Evolutionary conservation across 108 stramenopile genomes (phyloP).

Genomic region (Nitzschia sp.): DNA sequence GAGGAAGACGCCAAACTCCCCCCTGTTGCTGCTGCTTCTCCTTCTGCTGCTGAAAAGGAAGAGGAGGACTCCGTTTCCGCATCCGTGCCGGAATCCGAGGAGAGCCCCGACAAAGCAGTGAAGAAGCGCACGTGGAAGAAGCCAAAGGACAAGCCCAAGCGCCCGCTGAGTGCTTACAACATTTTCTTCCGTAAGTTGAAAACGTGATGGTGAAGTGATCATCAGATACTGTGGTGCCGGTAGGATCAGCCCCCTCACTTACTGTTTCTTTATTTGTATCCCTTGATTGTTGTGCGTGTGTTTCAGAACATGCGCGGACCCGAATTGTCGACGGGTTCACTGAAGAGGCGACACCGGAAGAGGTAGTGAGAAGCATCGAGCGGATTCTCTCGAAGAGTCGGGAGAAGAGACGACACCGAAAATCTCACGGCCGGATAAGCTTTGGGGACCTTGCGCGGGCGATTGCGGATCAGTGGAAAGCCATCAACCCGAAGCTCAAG

Average conservation of each 20-base stretch:
- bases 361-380: slow-evolving; percentile 34
- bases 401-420: slow-evolving; percentile 35
- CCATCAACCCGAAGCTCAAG: slow-evolving; percentile 15
- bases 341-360: slow-evolving; percentile 23
- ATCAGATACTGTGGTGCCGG: not conserved
- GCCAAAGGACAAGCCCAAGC: slow-evolving; percentile 44
- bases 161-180: slow-evolving; percentile 42
- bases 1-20: no score
- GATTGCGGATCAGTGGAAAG: slow-evolving; percentile 68
- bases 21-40: no score
- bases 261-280: not conserved
- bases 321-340: slow-evolving; percentile 28
- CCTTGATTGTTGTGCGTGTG: not conserved
- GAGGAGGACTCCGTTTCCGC: not conserved
- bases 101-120: not conserved
- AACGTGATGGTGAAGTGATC: no score
- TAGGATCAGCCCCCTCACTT: not conserved
- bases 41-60: not conserved
- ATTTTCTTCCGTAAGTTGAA: slow-evolving; percentile 35
- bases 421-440: slow-evolving; percentile 72
- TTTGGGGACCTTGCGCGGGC: slow-evolving; percentile 70
- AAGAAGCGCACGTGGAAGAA: slow-evolving; percentile 39
- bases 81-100: not conserved
- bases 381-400: slow-evolving; percentile 27
- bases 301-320: slow-evolving; percentile 27